Percentiles rank a stretch among this genome's conserved stretches.
Conservation (phyloP, 257 asterid species). For the Eustoma russellianum region DNA sequence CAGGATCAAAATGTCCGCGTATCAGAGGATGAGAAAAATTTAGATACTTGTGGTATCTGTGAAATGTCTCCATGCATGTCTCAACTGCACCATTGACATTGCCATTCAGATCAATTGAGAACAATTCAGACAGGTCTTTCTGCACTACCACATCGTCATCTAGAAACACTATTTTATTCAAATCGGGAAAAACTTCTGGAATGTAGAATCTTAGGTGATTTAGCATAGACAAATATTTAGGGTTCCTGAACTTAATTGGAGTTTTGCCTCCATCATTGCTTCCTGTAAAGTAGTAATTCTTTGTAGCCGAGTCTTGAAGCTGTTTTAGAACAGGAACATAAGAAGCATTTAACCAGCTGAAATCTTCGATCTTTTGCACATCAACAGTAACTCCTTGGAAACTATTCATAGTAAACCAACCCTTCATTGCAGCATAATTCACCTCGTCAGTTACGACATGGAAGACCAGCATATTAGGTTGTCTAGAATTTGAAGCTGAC, state of each 20-base stretch:
- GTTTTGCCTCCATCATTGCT: constrained; percentile 25
- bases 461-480: constrained; percentile 31
- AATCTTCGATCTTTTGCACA: constrained; percentile 35
- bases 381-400: constrained; percentile 35
- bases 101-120: constrained; percentile 33
- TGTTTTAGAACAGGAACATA: constrained; percentile 43
- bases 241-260: constrained; percentile 38
- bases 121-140: constrained; percentile 34
- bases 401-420: constrained; percentile 37
- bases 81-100: constrained; percentile 48
- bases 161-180: constrained; percentile 35
- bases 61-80: constrained; percentile 44
- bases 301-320: constrained; percentile 37
- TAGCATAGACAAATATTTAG: constrained; percentile 41
- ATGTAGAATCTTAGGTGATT: constrained; percentile 43
- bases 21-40: constrained; percentile 37
- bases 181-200: constrained; percentile 36
- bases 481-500: constrained; percentile 25
- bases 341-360: constrained; percentile 35
- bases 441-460: constrained; percentile 42
- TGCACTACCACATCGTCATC: constrained; percentile 43
- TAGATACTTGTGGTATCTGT: constrained; percentile 37
- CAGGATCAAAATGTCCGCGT: constrained; percentile 37
- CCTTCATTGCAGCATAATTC: constrained; percentile 41
- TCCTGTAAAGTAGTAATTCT: constrained; percentile 33